A percentile compares a stretch with the other conserved stretches of the same genome.
Evolutionary conservation across 164 flowering plant genomes (phyloP).

Genomic region (Vitis amurensis): DNA sequence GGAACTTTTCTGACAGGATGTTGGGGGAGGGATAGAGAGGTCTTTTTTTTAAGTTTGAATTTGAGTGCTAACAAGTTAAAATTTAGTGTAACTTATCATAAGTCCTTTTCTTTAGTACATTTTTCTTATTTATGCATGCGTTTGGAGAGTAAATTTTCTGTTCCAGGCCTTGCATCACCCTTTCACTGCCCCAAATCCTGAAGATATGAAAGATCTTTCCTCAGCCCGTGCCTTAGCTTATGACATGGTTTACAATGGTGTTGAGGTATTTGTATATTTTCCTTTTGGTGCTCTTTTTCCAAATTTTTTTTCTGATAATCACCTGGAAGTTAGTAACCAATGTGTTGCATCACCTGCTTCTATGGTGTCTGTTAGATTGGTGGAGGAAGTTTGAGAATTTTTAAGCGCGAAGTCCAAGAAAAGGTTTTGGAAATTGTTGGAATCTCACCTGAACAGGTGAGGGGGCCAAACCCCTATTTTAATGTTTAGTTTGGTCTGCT

Average conservation of each 20-base stretch:
- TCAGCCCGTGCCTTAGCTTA: constrained; percentile 97
- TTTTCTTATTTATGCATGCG: background rate
- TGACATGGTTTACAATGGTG: constrained; percentile 99
- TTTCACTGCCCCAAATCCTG: constrained; percentile 95
- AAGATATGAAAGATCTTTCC: constrained; percentile 73
- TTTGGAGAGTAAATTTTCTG: background rate
- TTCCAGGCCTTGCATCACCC: constrained; percentile 96
- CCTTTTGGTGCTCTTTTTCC: background rate
- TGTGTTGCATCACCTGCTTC: background rate
- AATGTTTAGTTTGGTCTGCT: background rate
- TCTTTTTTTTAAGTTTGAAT: background rate
- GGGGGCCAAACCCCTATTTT: background rate
- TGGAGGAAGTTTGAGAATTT: constrained; percentile 95
- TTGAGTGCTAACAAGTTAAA: background rate
- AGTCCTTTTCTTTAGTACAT: background rate
- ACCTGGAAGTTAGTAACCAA: background rate
- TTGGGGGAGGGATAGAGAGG: too few species aligned
- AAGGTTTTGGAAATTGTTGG: constrained; percentile 87
- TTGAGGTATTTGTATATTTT: constrained; percentile 55
- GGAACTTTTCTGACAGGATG: too few species aligned
- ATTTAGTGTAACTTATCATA: background rate
- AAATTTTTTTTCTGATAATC: background rate
- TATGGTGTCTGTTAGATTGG: constrained; percentile 63
- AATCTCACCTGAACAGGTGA: constrained; percentile 75
- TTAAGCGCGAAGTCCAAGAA: constrained; percentile 83